Percentiles rank a stretch among this genome's conserved stretches.
These are phyloP conservation scores for Aspergillus pseudoviridinutans DNA, from an alignment of 2,329 filamentous ascomycete species.

Conservation along the genomic window DNA sequence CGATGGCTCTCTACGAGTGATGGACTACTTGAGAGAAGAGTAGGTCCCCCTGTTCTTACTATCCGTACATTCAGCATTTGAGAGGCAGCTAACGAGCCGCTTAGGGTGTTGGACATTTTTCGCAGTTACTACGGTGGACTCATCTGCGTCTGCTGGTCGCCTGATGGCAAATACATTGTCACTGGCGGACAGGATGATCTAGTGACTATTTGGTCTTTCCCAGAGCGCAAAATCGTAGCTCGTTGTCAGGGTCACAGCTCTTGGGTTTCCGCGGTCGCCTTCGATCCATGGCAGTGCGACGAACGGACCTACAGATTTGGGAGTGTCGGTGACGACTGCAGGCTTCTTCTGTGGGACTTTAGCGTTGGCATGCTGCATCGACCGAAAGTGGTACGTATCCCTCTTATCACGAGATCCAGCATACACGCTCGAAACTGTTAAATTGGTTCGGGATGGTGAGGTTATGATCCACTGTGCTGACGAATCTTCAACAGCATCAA, in stretches of 20 bases:
- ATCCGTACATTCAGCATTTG: not conserved
- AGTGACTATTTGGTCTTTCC: slow-evolving; percentile 90
- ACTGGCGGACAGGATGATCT: slow-evolving; percentile 95
- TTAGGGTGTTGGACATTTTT: slow-evolving; percentile 78
- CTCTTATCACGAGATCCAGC: not conserved
- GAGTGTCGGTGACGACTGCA: slow-evolving; percentile 89
- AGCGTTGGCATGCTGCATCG: slow-evolving; percentile 93
- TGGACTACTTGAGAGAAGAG: slow-evolving; percentile 90
- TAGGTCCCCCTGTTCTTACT: slow-evolving; percentile 43
- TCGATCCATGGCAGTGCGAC: slow-evolving; percentile 96
- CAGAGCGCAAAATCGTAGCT: slow-evolving; percentile 78
- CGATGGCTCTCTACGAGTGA: slow-evolving; percentile 81
- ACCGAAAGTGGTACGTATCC: slow-evolving; percentile 69
- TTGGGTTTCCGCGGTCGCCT: slow-evolving; percentile 90
- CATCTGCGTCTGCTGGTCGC: slow-evolving; percentile 93
- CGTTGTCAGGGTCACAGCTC: slow-evolving; percentile 93
- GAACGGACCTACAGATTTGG: slow-evolving; percentile 94
- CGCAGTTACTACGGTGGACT: slow-evolving; percentile 91
- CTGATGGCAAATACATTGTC: slow-evolving; percentile 91
- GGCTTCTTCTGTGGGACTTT: slow-evolving; percentile 93
- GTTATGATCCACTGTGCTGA: slow-evolving; percentile 4
- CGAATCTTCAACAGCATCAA: slow-evolving; percentile 25
- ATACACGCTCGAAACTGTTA: not conserved
- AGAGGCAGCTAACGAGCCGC: slow-evolving; percentile 3
- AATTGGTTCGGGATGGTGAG: too few relatives aligned